phyloP scores from a whole-genome alignment of 2,329 filamentous ascomycete species.

The Cadophora gregata region DNA sequence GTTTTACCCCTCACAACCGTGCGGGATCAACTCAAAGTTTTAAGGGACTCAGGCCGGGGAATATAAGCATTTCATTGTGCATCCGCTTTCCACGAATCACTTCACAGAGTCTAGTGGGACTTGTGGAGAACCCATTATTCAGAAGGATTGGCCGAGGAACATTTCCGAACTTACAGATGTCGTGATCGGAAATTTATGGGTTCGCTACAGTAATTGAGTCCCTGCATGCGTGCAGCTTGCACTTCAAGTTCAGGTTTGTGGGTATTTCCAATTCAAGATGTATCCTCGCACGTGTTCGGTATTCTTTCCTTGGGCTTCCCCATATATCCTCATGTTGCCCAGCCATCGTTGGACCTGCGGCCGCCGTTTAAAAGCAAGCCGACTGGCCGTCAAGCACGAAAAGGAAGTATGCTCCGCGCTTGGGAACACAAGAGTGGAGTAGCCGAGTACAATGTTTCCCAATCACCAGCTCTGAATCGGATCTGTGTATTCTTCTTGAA shows the following conservation, averaged over 20 bases:
- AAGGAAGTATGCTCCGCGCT: slow-evolving; percentile 1
- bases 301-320: neutral
- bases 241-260: neutral
- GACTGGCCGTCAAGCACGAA: neutral
- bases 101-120: neutral
- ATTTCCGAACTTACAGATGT: neutral
- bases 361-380: neutral
- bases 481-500: neutral
- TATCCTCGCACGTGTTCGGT: neutral
- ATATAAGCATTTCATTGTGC: slow-evolving; percentile 6
- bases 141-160: neutral
- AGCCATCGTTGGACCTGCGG: neutral
- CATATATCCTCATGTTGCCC: slow-evolving; percentile 4
- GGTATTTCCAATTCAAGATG: neutral
- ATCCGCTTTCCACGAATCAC: neutral
- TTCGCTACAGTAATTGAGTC: neutral
- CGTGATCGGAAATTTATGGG: neutral
- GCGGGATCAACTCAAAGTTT: neutral
- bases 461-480: neutral
- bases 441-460: neutral
- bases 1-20: slow-evolving; percentile 13
- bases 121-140: neutral
- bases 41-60: neutral
- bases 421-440: neutral
- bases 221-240: neutral